Evolutionary conservation across 2,329 filamentous ascomycete species (phyloP).

Genomic region (Plectosphaerella sp.): DNA sequence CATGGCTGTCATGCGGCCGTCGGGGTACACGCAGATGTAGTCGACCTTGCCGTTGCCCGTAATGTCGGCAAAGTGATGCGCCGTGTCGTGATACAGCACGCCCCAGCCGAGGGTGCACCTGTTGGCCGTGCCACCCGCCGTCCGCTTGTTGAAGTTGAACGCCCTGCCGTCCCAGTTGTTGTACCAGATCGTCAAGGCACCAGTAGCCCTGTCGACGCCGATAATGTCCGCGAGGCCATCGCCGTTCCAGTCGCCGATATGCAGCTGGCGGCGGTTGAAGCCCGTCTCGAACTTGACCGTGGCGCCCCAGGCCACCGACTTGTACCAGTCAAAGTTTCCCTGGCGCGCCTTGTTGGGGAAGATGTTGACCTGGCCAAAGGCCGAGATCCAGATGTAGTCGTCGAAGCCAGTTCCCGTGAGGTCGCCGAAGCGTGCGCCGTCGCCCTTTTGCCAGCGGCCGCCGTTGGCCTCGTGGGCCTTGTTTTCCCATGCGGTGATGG

Average conservation of each 20-base stretch:
- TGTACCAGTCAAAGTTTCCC: neutral
- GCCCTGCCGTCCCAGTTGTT: neutral
- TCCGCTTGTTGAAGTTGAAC: neutral
- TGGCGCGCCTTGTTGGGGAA: neutral
- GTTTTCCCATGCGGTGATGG: conserved; percentile 10
- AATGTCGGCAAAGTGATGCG: conserved; percentile 25
- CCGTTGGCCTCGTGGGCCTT: conserved; percentile 6
- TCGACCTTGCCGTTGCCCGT: conserved; percentile 21
- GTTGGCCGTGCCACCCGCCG: neutral
- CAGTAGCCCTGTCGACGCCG: neutral
- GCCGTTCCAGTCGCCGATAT: conserved; percentile 5
- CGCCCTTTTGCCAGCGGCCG: conserved; percentile 7
- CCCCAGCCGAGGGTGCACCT: conserved; percentile 8
- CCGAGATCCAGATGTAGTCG: conserved; percentile 14
- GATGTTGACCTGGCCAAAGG: neutral
- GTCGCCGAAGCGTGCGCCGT: conserved; percentile 9
- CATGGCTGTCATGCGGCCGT: conserved; percentile 13
- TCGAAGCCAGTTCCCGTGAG: conserved; percentile 11
- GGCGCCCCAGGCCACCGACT: neutral
- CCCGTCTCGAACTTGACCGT: neutral
- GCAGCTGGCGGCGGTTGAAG: neutral
- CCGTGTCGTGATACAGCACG: conserved; percentile 18
- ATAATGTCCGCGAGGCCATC: conserved; percentile 3
- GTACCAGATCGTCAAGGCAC: neutral
- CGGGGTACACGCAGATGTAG: conserved; percentile 24